Evolutionary conservation across 305 asterid genomes (phyloP), one percentile per base, ranked within the genome.

Genomic region (Ilex paraguariensis): DNA sequence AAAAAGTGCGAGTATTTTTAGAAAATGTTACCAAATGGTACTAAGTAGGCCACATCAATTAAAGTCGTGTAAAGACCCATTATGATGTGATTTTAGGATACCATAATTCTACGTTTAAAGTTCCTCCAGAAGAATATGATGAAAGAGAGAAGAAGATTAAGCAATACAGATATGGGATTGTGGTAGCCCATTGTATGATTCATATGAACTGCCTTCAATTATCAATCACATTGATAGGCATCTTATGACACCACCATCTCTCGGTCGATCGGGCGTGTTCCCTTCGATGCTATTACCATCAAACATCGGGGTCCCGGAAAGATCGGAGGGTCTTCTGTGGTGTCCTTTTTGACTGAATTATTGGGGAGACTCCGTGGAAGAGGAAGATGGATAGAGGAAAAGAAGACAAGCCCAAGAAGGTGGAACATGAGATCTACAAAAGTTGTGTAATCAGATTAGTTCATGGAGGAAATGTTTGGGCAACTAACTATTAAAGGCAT

Each of bases 151-250:
- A 14, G 61, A 62, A 57, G 66, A 51, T 13, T 63, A 56, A 15
- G 65, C 67, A 11, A 3, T 67, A 0, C 67, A 59, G 17, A 63
- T 80, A 42, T 88, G 91, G 90, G 96, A 84, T 67, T 85, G 96
- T 74, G 95, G 85, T 16, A 85, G 90, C 73, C 90, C 89, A 44
- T 54, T 88, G 3, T 86, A 88, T 56, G 95, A 86, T 72, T 74
- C 96, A 1, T 73, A 80, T 60, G 96, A 88, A 56, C 48, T 88
- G 48, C 83, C 66, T 54, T 69, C 88, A 5, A 33, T 88, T 0
- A 71, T 74, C 80, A 81, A 82, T 65, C 28, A 81, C 4, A 60
- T 86, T 33, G 96, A 88, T 65, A 75, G 81, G 54, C 77, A 80
- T 16, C 48, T 70, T 44, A 79, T 84, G 91, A 8, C 42, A 32